phyloP scores from a whole-genome alignment of 2,329 filamentous ascomycete species.

The Microdochium bolleyi region DNA sequence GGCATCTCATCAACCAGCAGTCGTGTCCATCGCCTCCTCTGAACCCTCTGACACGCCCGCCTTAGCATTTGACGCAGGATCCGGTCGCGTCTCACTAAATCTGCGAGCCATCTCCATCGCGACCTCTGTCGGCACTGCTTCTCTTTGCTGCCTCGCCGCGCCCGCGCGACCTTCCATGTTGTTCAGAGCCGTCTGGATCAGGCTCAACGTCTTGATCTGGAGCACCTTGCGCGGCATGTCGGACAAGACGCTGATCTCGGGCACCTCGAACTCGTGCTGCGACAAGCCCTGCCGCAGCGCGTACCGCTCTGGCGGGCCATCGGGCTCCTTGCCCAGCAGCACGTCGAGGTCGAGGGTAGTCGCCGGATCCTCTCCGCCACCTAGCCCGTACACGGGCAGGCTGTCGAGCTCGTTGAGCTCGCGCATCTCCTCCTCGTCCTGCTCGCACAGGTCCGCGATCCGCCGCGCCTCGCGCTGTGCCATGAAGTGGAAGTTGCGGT shows the following conservation, averaged over 20 bases:
- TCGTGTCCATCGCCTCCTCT: background rate
- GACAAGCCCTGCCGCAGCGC: background rate
- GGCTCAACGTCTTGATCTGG: background rate
- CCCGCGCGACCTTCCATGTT: background rate
- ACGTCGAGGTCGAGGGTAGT: background rate
- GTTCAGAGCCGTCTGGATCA: background rate
- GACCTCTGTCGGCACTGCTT: background rate
- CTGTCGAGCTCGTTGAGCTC: background rate
- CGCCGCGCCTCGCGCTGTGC: slow-evolving; percentile 8
- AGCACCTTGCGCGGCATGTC: background rate
- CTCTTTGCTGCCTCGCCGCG: background rate
- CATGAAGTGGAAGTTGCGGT: slow-evolving; percentile 15
- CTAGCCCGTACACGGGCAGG: background rate
- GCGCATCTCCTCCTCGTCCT: background rate
- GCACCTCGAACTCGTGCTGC: background rate
- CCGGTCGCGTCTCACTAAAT: background rate
- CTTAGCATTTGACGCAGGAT: background rate
- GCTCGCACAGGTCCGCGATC: slow-evolving; percentile 1
- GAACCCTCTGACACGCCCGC: background rate
- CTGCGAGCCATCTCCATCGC: background rate
- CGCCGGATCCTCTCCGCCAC: background rate
- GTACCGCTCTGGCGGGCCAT: background rate
- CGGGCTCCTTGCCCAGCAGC: background rate
- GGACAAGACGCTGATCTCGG: background rate
- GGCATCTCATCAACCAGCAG: background rate